Evolutionary conservation across 2,329 filamentous ascomycete species (phyloP).

Genomic region (Hymenoscyphus albidus): DNA sequence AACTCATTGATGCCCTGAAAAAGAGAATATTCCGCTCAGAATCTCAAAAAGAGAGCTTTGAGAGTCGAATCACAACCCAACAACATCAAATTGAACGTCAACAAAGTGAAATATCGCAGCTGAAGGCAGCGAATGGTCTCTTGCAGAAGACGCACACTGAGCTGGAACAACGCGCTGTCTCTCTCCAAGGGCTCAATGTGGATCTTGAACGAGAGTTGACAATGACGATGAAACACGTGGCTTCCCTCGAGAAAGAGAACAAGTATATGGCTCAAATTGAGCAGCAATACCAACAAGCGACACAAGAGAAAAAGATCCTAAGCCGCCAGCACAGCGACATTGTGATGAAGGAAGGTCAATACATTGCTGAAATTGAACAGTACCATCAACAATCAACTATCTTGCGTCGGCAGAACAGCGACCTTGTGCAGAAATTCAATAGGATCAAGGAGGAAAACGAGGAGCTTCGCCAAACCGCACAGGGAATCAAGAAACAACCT

Average conservation of each 20-base stretch:
- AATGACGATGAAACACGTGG: constrained; percentile 1
- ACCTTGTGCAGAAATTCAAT: neutral
- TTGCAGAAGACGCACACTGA: neutral
- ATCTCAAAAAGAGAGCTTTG: constrained; percentile 45
- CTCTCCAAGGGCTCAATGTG: neutral
- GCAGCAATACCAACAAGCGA: constrained; percentile 4
- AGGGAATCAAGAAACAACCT: neutral
- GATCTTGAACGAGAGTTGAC: neutral
- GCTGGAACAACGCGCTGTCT: neutral
- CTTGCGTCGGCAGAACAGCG: constrained; percentile 1
- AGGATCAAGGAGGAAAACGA: constrained; percentile 2
- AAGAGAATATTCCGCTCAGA: constrained; percentile 56
- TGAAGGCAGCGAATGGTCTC: neutral
- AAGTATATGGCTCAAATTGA: neutral
- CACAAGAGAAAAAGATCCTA: neutral
- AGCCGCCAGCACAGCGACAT: neutral
- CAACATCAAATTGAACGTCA: neutral
- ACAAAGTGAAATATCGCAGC: neutral
- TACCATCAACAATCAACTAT: neutral
- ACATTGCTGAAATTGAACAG: neutral
- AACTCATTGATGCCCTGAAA: constrained; percentile 55
- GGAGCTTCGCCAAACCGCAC: neutral
- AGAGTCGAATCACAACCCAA: constrained; percentile 18
- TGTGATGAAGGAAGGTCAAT: neutral
- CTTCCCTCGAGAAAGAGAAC: neutral